A percentile compares a stretch with the other conserved stretches of the same genome.
These are phyloP conservation scores for Tolypocladium ovalisporum DNA, from an alignment of 2,329 filamentous ascomycete genomes.

Conservation along the genomic window DNA sequence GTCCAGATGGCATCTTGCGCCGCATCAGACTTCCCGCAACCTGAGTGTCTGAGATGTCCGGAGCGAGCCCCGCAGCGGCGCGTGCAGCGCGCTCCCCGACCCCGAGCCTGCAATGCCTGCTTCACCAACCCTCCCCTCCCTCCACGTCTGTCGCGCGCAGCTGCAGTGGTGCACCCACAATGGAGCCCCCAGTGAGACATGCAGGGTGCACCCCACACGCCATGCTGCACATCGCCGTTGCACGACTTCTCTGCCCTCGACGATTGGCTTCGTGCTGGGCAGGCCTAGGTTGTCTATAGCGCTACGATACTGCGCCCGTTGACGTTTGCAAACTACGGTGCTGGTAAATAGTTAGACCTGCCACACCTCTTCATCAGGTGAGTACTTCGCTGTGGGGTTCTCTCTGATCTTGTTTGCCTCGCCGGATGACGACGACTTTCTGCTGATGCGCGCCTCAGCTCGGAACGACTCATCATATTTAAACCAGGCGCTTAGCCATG, in stretches of 20 bases:
- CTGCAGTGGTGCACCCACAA: neutral
- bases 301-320: neutral
- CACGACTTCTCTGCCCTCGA: neutral
- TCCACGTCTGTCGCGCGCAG: neutral
- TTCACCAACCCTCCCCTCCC: neutral
- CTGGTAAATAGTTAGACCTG: neutral
- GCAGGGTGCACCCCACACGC: neutral
- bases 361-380: neutral
- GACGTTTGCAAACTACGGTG: neutral
- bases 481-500: neutral
- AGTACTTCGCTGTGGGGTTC: neutral
- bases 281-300: neutral
- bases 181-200: neutral
- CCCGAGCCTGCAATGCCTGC: too few relatives aligned
- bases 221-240: neutral
- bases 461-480: neutral
- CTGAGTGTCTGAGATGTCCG: neutral
- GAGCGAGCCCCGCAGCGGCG: neutral
- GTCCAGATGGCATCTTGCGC: neutral
- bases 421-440: neutral
- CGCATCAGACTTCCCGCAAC: neutral
- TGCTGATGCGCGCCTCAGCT: neutral
- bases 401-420: neutral
- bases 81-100: neutral
- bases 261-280: neutral